phyloP scores from a whole-genome alignment of 345 rosid genomes.

The Brassica nigra region DNA sequence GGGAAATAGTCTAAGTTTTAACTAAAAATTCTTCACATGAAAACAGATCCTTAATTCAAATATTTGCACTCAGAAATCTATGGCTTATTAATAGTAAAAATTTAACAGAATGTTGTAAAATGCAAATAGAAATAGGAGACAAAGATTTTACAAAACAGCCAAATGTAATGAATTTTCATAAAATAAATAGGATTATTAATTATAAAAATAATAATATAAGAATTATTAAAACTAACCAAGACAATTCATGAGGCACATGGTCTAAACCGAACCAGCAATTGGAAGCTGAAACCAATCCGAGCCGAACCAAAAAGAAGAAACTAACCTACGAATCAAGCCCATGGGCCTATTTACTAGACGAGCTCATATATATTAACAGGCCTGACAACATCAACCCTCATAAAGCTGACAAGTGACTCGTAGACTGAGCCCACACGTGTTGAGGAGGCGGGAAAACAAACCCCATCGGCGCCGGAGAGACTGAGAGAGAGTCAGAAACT shows the following conservation, averaged over 20 bases:
- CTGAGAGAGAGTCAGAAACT: background rate
- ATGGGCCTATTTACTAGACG: background rate
- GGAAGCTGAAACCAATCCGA: background rate
- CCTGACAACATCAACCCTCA: background rate
- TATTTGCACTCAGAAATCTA: background rate
- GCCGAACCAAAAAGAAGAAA: background rate
- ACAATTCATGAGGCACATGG: background rate
- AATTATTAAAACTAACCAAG: background rate
- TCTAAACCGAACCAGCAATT: background rate
- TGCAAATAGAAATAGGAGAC: background rate
- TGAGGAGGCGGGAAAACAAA: conserved; percentile 37
- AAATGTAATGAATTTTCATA: background rate
- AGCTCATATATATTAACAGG: background rate
- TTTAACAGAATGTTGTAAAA: background rate
- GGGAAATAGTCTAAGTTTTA: no score
- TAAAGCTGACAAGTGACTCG: background rate
- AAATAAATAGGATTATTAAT: no score
- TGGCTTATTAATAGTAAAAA: background rate
- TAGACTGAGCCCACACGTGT: conserved; percentile 22
- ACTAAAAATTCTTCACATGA: background rate
- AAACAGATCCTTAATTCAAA: background rate
- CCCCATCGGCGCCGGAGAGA: conserved; percentile 12
- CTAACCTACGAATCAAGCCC: background rate
- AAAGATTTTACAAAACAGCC: background rate
- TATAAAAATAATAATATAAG: no score